Base-by-base conservation (phyloP, 2,329 filamentous ascomycete genomes). In the Amauroascus niger region DNA sequence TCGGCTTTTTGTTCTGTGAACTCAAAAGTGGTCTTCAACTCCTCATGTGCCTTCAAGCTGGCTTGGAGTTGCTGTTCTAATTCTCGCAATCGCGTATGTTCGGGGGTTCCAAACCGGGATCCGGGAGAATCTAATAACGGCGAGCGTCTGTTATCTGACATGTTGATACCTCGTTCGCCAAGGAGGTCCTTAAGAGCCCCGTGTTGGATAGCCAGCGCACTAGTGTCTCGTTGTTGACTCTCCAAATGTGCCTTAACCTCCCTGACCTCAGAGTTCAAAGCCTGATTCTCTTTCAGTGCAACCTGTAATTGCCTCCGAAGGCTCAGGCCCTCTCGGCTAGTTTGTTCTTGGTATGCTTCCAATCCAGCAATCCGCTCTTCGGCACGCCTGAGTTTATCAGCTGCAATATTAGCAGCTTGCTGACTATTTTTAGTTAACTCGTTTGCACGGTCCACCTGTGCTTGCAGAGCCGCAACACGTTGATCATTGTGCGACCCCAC, bases 281-380 rank as follows among this genome's bases (percentile, higher is more conserved):
- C 76, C 67, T 95, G 89, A 13, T 85, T 83, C 55, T 98, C 91
- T 59, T 84, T 85, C 67, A 95, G 77, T 3, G 87, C 83, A 24
- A 82, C 79, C 67, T 97, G 93, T 51, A 98, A 79, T 65, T 97
- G 91, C 65, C 93, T 84, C 52, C 93, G 83, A 60, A 97, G 88
- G 33, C 84, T 82, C 52, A 98, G 82, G 47, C 89, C 89, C 69
- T 98, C 94, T 43, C 93, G 82, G 69, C 90, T 97, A 3, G 90
- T 86, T 70, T 98, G 93, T 66, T 98, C 93, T 71, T 98, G 93
- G 68, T 97, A 97, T 26, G 89, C 88, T 69, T 98, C 93, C 2
- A 98, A 79, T 6, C 93, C 93, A 4, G 93, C 94, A 67, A 98
- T 97, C 40, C 93, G 84, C 73, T 97, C 94, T 71, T 98, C 94